phyloP scores from a whole-genome alignment of 2,329 filamentous ascomycete genomes.

The Epicoccum sorghinum region DNA sequence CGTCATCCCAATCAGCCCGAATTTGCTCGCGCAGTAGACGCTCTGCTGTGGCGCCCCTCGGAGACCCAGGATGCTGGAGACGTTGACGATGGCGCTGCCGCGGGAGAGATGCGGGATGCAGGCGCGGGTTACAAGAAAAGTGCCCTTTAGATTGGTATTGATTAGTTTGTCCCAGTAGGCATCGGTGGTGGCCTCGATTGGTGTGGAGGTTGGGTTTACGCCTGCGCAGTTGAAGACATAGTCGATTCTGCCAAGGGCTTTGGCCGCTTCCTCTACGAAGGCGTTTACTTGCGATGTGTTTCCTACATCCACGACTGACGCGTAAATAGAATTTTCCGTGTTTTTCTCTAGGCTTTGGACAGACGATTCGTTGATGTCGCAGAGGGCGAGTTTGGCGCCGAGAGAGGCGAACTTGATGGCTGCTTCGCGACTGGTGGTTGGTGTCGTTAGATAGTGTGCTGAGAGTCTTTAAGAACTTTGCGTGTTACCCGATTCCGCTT shows the following conservation, averaged over 20 bases:
- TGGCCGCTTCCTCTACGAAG: constrained; percentile 45
- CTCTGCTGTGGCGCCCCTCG: constrained; percentile 34
- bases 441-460: neutral
- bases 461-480: neutral
- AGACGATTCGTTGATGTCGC: constrained; percentile 41
- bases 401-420: constrained; percentile 56
- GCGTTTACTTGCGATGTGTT: constrained; percentile 51
- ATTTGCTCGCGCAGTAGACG: constrained; percentile 46
- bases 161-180: constrained; percentile 57
- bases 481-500: constrained; percentile 54
- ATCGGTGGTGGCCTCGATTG: constrained; percentile 51
- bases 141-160: constrained; percentile 54
- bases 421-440: constrained; percentile 47
- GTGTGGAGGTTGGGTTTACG: constrained; percentile 54
- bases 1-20: constrained; percentile 43
- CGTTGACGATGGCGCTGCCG: constrained; percentile 38
- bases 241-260: constrained; percentile 46
- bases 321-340: constrained; percentile 44
- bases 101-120: constrained; percentile 45
- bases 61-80: constrained; percentile 34
- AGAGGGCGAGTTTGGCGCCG: constrained; percentile 47
- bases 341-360: constrained; percentile 47
- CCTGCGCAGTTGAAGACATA: constrained; percentile 56
- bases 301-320: constrained; percentile 54
- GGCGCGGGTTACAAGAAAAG: constrained; percentile 54